Percentiles rank a stretch among this genome's conserved stretches.
phyloP scores from a whole-genome alignment of 352 stramenopile genomes.

The Pythium myriotylum region DNA sequence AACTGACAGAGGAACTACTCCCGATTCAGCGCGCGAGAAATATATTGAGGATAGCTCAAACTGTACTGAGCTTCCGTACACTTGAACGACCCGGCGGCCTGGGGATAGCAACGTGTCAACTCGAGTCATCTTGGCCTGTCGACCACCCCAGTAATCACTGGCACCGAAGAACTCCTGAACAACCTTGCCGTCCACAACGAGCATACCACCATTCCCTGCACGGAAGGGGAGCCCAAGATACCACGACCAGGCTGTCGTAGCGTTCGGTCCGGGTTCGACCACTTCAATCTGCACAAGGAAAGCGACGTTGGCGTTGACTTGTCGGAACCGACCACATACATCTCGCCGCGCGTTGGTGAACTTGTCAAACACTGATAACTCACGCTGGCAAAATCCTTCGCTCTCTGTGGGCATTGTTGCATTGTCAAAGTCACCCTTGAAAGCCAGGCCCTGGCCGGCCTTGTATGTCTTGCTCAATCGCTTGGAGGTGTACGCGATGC shows the following conservation, averaged over 20 bases:
- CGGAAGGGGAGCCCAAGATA: constrained; percentile 60
- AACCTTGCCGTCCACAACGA: constrained; percentile 50
- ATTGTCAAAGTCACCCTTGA: constrained; percentile 51
- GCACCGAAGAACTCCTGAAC: constrained; percentile 49
- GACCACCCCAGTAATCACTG: constrained; percentile 43
- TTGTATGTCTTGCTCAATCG: constrained; percentile 37
- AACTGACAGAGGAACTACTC: constrained; percentile 27
- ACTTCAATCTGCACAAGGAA: constrained; percentile 59
- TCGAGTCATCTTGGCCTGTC: constrained; percentile 38
- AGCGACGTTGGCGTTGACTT: constrained; percentile 41
- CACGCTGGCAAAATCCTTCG: constrained; percentile 56
- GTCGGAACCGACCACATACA: constrained; percentile 43
- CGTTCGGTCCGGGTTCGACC: constrained; percentile 37
- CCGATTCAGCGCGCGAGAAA: constrained; percentile 44
- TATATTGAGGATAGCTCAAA: constrained; percentile 57
- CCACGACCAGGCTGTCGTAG: constrained; percentile 49
- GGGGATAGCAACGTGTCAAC: constrained; percentile 46
- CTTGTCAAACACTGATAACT: constrained; percentile 42
- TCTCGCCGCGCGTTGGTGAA: constrained; percentile 51
- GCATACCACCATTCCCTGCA: constrained; percentile 41
- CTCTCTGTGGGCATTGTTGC: constrained; percentile 43
- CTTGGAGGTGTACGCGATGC: constrained; percentile 59
- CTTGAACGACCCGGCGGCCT: constrained; percentile 43
- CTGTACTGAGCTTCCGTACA: constrained; percentile 45
- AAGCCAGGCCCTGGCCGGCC: constrained; percentile 36